These are phyloP conservation scores for Pichia cactophila DNA, from an alignment of 1,139 yeast species.

Conservation along the genomic window DNA sequence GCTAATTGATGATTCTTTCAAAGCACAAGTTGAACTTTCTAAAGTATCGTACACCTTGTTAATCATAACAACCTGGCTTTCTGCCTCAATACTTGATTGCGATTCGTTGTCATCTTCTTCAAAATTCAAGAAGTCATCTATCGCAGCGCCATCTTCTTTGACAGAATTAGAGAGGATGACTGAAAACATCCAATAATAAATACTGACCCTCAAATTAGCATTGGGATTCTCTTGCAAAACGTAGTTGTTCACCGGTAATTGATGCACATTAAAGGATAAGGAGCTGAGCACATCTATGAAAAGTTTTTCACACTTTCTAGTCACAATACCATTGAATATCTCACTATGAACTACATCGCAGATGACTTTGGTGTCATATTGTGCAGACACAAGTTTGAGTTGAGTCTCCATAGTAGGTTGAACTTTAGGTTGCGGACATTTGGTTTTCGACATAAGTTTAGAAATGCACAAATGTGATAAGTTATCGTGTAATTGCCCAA, in stretches of 20 bases:
- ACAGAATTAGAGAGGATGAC: constrained; percentile 2
- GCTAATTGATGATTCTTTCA: constrained; percentile 11
- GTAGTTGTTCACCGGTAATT: neutral
- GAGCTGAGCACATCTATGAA: constrained; percentile 11
- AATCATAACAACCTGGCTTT: neutral
- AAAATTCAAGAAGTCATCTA: constrained; percentile 26
- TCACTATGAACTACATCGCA: constrained; percentile 14
- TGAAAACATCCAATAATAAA: constrained; percentile 18
- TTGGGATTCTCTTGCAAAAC: neutral
- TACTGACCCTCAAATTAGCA: constrained; percentile 6
- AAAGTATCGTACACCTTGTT: constrained; percentile 3
- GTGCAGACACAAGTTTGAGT: constrained; percentile 14
- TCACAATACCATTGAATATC: constrained; percentile 17
- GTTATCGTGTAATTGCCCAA: constrained; percentile 1
- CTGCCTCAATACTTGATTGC: constrained; percentile 7
- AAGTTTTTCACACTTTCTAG: constrained; percentile 15
- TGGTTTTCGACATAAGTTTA: constrained; percentile 4
- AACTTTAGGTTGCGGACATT: constrained; percentile 8
- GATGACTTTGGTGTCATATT: constrained; percentile 11
- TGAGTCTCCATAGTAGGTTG: constrained; percentile 11
- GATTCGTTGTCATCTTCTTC: constrained; percentile 16
- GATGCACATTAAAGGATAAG: neutral
- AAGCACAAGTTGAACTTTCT: constrained; percentile 14
- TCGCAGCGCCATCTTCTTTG: neutral
- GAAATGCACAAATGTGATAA: constrained; percentile 5